phyloP scores from a whole-genome alignment of 1,284 basidiomycete species.

The Rhodotorula sp. region DNA sequence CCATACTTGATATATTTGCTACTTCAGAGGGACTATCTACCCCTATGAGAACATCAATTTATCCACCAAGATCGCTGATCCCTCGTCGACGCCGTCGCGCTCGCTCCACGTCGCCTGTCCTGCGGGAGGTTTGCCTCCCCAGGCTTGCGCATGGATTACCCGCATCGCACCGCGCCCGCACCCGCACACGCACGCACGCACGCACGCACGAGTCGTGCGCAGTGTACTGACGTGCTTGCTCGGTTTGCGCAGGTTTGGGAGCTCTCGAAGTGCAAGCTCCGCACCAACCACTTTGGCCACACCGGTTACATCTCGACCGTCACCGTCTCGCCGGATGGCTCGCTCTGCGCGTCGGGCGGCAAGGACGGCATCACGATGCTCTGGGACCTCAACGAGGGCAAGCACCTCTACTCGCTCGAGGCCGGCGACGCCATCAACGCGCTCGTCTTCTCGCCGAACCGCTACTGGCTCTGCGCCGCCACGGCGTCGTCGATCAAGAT shows the following conservation, averaged over 20 bases:
- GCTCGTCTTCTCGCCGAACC: constrained; percentile 98
- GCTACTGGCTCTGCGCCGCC: constrained; percentile 99
- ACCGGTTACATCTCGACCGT: constrained; percentile 99
- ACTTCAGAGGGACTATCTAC: constrained; percentile 68
- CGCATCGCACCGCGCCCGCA: not conserved
- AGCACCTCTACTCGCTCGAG: constrained; percentile 99
- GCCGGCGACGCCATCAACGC: constrained; percentile 99
- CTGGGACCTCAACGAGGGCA: constrained; percentile 99
- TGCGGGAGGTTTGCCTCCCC: not conserved
- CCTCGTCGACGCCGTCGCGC: not conserved
- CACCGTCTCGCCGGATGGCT: constrained; percentile 98
- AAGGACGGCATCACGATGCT: constrained; percentile 99
- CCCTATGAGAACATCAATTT: constrained; percentile 66
- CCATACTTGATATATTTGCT: constrained; percentile 67
- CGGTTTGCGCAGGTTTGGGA: constrained; percentile 83
- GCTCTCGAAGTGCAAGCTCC: constrained; percentile 99
- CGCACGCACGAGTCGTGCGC: not conserved
- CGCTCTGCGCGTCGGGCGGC: constrained; percentile 97
- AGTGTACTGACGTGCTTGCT: constrained; percentile 2
- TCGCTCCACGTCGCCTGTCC: not conserved
- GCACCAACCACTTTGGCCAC: constrained; percentile 99
- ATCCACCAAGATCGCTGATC: constrained; percentile 75
- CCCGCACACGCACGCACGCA: not conserved
- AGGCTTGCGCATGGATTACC: not conserved
- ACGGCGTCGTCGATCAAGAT: constrained; percentile 98